phyloP scores from a whole-genome alignment of 2,329 filamentous ascomycete species.

The Arthrobotrys pseudoclavata region DNA sequence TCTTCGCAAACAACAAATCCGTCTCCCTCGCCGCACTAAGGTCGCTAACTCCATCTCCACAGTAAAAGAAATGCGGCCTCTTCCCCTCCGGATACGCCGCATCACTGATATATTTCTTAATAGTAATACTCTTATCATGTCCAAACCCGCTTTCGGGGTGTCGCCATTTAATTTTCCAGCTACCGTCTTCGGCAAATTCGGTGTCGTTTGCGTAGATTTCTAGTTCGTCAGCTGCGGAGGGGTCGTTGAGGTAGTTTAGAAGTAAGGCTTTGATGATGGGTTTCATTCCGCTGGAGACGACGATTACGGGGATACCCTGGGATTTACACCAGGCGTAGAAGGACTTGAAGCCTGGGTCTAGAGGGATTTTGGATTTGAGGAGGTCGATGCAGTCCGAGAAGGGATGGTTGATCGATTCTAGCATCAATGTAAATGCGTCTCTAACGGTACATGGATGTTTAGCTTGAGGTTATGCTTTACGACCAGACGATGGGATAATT shows the following conservation, averaged over 20 bases:
- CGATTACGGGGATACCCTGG: slow-evolving; percentile 90
- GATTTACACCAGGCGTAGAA: slow-evolving; percentile 86
- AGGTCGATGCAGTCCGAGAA: slow-evolving; percentile 85
- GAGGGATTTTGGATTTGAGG: slow-evolving; percentile 83
- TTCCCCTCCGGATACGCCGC: slow-evolving; percentile 70
- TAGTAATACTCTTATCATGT: slow-evolving; percentile 96
- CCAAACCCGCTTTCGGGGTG: slow-evolving; percentile 86
- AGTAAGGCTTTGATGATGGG: slow-evolving; percentile 90
- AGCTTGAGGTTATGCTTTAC: slow-evolving; percentile 25
- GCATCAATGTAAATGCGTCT: slow-evolving; percentile 90
- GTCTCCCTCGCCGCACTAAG: slow-evolving; percentile 92
- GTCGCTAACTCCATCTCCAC: slow-evolving; percentile 93
- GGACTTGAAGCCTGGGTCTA: slow-evolving; percentile 88
- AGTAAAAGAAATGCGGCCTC: slow-evolving; percentile 90
- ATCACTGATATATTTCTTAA: slow-evolving; percentile 85
- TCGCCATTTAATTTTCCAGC: slow-evolving; percentile 90
- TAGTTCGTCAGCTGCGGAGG: slow-evolving; percentile 76
- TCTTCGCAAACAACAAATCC: slow-evolving; percentile 92
- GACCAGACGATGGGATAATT: slow-evolving; percentile 47
- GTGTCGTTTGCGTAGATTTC: slow-evolving; percentile 93
- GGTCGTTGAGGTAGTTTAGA: slow-evolving; percentile 81
- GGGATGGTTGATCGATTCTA: slow-evolving; percentile 84
- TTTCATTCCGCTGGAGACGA: slow-evolving; percentile 91
- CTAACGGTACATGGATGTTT: slow-evolving; percentile 64
- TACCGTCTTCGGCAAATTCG: slow-evolving; percentile 80